phyloP scores from a whole-genome alignment of 495 filamentous ascomycete species.

The Lasiosphaeria miniovina region DNA sequence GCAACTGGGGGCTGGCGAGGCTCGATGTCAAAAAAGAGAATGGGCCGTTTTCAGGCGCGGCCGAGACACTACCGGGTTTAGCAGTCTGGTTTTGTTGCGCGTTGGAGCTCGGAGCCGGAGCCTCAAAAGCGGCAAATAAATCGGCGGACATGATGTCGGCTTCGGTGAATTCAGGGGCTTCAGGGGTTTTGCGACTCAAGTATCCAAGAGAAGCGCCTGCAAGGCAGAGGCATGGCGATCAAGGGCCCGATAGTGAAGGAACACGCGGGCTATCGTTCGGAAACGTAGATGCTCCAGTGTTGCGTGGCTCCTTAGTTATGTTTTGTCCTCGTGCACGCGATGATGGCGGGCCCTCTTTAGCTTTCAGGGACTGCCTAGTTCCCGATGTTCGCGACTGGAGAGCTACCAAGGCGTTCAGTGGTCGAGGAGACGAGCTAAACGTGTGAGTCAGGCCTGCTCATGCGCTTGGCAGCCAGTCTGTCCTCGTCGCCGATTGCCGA shows the following conservation, averaged over 20 bases:
- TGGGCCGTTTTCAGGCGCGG: constrained; percentile 17
- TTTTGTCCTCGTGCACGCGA: too few relatives aligned
- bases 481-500: too few relatives aligned
- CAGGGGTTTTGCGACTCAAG: neutral
- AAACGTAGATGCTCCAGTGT: too few relatives aligned
- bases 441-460: too few relatives aligned
- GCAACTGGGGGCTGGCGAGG: constrained; percentile 14
- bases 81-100: constrained; percentile 26
- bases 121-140: constrained; percentile 69
- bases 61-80: neutral
- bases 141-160: constrained; percentile 64
- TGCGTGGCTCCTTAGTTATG: too few relatives aligned
- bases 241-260: neutral
- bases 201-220: neutral
- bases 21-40: constrained; percentile 20
- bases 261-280: neutral
- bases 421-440: neutral
- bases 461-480: too few relatives aligned
- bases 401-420: neutral
- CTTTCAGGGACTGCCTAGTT: too few relatives aligned
- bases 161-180: neutral
- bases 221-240: neutral
- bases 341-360: too few relatives aligned
- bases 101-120: constrained; percentile 26
- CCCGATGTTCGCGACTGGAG: too few relatives aligned